Percentiles rank a stretch among this genome's conserved stretches.
phyloP scores from a whole-genome alignment of 1,139 yeast genomes.

The Nakaseomyces uthaithaninus region DNA sequence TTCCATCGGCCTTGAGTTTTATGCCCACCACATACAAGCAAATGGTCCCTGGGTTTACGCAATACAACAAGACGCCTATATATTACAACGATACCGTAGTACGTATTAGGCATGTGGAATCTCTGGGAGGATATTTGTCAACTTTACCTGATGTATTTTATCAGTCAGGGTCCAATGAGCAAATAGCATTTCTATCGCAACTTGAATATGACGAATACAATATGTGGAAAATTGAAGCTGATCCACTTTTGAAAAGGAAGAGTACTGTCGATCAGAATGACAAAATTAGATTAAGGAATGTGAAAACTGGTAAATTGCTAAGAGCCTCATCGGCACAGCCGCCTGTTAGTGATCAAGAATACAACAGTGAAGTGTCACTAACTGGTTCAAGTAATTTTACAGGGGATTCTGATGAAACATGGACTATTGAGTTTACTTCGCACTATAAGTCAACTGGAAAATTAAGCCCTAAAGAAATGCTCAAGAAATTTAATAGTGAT shows the following conservation, averaged over 20 bases:
- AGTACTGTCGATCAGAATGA: slow-evolving; percentile 39
- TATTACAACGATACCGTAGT: not conserved
- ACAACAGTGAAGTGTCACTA: slow-evolving; percentile 65
- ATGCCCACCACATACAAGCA: slow-evolving; percentile 4
- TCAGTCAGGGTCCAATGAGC: slow-evolving; percentile 49
- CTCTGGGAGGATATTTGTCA: slow-evolving; percentile 57
- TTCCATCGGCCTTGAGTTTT: not conserved
- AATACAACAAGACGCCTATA: not conserved
- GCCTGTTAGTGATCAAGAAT: slow-evolving; percentile 74
- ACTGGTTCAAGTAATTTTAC: slow-evolving; percentile 42
- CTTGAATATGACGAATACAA: slow-evolving; percentile 47
- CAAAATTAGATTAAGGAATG: slow-evolving; percentile 53
- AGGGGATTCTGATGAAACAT: slow-evolving; percentile 48
- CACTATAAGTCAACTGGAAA: slow-evolving; percentile 7
- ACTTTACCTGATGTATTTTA: slow-evolving; percentile 50
- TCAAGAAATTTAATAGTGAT: slow-evolving; percentile 17
- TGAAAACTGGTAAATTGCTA: slow-evolving; percentile 49
- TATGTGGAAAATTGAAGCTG: slow-evolving; percentile 56
- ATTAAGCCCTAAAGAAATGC: slow-evolving; percentile 10
- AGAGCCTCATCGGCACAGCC: slow-evolving; percentile 56
- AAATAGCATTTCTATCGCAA: slow-evolving; percentile 60
- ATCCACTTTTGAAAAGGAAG: slow-evolving; percentile 20
- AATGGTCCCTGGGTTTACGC: not conserved
- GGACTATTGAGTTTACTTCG: slow-evolving; percentile 29
- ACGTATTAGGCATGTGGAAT: slow-evolving; percentile 46